Conservation (phyloP, 1,284 basidiomycete genomes). For the Ustilago cynodontis region DNA sequence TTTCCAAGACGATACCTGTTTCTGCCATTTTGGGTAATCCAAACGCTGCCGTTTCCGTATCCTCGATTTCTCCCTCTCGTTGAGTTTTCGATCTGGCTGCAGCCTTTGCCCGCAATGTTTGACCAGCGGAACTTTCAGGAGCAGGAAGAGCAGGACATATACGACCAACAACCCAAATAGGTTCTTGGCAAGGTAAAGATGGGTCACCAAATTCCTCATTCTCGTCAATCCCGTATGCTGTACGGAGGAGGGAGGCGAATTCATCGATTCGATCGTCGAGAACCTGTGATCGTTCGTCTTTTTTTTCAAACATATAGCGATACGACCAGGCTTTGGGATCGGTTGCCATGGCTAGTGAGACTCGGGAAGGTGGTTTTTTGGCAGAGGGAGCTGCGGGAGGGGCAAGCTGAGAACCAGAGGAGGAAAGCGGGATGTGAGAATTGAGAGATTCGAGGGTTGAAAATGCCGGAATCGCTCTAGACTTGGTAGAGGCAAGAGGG, state of each 20-base stretch:
- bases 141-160: conserved; percentile 50
- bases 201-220: conserved; percentile 62
- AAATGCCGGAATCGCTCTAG: conserved; percentile 1
- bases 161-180: conserved; percentile 63
- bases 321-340: conserved; percentile 66
- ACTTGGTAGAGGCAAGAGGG: neutral
- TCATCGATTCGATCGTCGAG: conserved; percentile 64
- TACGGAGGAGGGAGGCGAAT: conserved; percentile 51
- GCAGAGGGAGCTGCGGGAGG: neutral
- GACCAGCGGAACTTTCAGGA: conserved; percentile 20
- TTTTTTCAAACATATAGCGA: conserved; percentile 69
- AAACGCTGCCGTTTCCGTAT: too few relatives aligned
- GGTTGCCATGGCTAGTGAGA: conserved; percentile 63
- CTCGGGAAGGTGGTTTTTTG: conserved; percentile 43
- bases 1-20: conserved; percentile 58
- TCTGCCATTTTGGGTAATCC: conserved; percentile 43
- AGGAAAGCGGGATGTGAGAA: conserved; percentile 36
- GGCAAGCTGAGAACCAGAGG: conserved; percentile 37
- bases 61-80: too few relatives aligned
- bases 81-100: neutral
- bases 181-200: conserved; percentile 55
- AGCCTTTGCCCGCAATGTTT: conserved; percentile 13
- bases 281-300: conserved; percentile 58
- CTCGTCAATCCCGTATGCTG: conserved; percentile 47
- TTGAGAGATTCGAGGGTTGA: conserved; percentile 60